phyloP scores from a whole-genome alignment of 2,329 filamentous ascomycete species.

The Fusarium tanahbumbuense region DNA sequence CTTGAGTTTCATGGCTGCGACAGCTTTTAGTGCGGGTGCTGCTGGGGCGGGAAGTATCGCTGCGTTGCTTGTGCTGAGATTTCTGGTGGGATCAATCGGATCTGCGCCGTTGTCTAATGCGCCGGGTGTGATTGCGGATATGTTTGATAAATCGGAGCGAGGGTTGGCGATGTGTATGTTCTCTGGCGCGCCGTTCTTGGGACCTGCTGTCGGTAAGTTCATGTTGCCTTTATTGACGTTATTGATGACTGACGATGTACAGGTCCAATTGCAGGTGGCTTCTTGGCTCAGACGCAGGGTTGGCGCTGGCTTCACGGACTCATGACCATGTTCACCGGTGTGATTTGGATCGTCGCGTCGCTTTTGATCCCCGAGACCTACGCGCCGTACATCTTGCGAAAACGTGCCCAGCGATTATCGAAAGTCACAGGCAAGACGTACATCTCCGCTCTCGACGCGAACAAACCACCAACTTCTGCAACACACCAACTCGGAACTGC shows the following conservation, averaged over 20 bases:
- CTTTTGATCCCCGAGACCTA: constrained; percentile 55
- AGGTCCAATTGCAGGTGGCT: constrained; percentile 68
- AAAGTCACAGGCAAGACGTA: constrained; percentile 40
- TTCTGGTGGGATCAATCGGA: neutral
- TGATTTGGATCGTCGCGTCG: constrained; percentile 52
- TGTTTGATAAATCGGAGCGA: constrained; percentile 59
- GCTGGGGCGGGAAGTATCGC: constrained; percentile 66
- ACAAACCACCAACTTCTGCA: constrained; percentile 50
- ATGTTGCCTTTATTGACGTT: rapidly evolving
- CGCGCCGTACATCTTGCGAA: constrained; percentile 42
- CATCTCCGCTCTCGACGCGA: constrained; percentile 55
- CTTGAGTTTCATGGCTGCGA: constrained; percentile 65
- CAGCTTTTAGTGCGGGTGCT: constrained; percentile 70
- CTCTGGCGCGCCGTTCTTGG: constrained; percentile 58
- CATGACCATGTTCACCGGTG: constrained; percentile 56
- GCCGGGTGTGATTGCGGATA: constrained; percentile 5
- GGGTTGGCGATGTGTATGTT: constrained; percentile 67
- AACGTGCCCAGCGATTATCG: constrained; percentile 38
- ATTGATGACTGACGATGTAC: neutral
- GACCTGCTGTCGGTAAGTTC: constrained; percentile 22
- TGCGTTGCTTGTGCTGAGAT: constrained; percentile 54
- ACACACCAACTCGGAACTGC: constrained; percentile 59
- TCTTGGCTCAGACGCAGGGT: constrained; percentile 64
- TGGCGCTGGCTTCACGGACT: constrained; percentile 63
- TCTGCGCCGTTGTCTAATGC: constrained; percentile 18